Percentiles rank a stretch among this genome's conserved stretches.
Evolutionary conservation across 2,329 filamentous ascomycete species (phyloP).

Genomic region (Ophiostoma quercus): DNA sequence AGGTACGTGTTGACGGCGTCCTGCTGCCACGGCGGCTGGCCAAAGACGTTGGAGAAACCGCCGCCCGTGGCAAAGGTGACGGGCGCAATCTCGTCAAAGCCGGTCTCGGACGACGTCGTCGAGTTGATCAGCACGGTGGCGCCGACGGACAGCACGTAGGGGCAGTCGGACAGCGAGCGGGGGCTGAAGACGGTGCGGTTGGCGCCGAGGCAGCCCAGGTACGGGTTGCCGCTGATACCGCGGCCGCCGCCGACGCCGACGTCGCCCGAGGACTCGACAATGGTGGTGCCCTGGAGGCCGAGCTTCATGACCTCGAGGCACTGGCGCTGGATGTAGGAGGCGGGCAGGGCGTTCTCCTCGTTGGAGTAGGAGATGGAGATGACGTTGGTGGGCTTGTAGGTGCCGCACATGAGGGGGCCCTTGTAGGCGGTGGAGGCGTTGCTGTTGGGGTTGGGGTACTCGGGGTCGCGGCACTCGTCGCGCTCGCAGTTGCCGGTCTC

Average conservation of each 20-base stretch:
- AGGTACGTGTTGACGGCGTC: conserved; percentile 41
- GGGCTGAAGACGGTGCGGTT: conserved; percentile 31
- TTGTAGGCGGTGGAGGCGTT: conserved; percentile 43
- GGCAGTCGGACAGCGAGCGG: conserved; percentile 36
- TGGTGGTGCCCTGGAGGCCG: conserved; percentile 44
- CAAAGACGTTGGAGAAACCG: conserved; percentile 45
- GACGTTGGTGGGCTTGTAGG: conserved; percentile 49
- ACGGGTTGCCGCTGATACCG: conserved; percentile 23
- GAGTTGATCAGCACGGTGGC: conserved; percentile 41
- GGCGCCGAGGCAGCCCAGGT: conserved; percentile 36
- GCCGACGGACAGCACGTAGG: conserved; percentile 48
- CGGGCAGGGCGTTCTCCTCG: conserved; percentile 49
- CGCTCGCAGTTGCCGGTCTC: conserved; percentile 41
- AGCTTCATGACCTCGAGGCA: conserved; percentile 51
- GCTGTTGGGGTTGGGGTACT: conserved; percentile 41
- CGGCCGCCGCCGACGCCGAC: conserved; percentile 40
- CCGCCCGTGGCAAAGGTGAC: conserved; percentile 37
- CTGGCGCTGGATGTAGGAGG: conserved; percentile 49
- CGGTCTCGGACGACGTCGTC: neutral
- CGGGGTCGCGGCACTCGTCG: conserved; percentile 42
- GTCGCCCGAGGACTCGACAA: conserved; percentile 47
- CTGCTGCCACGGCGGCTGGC: conserved; percentile 41
- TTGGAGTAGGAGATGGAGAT: conserved; percentile 54
- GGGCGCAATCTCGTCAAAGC: conserved; percentile 23
- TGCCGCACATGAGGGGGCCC: conserved; percentile 37